Percentiles rank a stretch among this genome's conserved stretches.
Conservation (phyloP, 768 basidiomycete species). For the Calocera viscosa region DNA sequence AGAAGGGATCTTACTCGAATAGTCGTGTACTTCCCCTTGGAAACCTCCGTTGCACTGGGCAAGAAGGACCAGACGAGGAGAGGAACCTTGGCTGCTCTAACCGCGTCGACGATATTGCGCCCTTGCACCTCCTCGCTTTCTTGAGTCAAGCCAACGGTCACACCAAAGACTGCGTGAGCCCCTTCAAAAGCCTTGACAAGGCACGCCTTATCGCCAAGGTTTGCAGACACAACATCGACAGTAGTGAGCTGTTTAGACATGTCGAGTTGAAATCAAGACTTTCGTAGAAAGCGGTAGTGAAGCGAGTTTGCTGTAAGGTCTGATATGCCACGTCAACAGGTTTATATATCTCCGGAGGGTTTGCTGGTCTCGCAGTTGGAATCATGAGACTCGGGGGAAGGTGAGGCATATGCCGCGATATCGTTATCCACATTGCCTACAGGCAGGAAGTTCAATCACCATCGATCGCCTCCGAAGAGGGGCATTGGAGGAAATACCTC, state of each 20-base stretch:
- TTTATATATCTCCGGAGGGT: too few relatives aligned
- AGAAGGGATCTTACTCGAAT: neutral
- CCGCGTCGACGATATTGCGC: conserved; percentile 21
- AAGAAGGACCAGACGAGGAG: conserved; percentile 20
- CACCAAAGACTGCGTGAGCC: conserved; percentile 14
- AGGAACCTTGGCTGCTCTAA: conserved; percentile 21
- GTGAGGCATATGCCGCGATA: too few relatives aligned
- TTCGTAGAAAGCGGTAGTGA: too few relatives aligned
- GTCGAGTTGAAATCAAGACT: neutral
- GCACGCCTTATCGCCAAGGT: neutral
- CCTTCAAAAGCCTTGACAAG: conserved; percentile 11
- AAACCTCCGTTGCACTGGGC: neutral
- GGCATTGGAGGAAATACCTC: too few relatives aligned
- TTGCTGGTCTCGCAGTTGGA: too few relatives aligned
- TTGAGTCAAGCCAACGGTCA: conserved; percentile 8
- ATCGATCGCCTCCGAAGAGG: too few relatives aligned
- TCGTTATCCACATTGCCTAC: too few relatives aligned
- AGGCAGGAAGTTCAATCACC: too few relatives aligned
- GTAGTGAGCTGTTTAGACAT: conserved; percentile 20
- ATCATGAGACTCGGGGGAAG: too few relatives aligned
- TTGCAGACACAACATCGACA: conserved; percentile 11
- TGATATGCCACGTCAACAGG: too few relatives aligned
- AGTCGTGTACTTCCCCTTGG: neutral
- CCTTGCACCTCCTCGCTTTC: conserved; percentile 17
- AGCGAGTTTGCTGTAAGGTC: too few relatives aligned